Base-by-base conservation (phyloP, 352 stramenopile genomes). In the Phytopythium montanum region DNA sequence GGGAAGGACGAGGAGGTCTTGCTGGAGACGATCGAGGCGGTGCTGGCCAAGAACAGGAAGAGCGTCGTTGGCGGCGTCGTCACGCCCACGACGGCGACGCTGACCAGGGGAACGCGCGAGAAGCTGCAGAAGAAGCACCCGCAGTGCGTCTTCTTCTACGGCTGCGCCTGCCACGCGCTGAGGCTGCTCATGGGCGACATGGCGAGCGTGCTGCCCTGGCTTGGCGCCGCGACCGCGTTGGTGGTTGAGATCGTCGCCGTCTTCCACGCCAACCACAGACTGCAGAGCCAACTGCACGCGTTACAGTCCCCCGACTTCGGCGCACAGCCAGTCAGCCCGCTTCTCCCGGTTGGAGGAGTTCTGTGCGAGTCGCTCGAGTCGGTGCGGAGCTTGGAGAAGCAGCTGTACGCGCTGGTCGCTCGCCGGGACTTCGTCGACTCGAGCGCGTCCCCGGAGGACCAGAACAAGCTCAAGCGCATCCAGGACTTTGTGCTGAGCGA, bases 401-500 rank as follows among this genome's bases (percentile, higher is more conserved):
- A 79, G 42, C 62, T 90, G 13, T 81, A 85, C 36, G 60, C 59
- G 1, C 56, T 87, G 1, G 81, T 87, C 25, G 81, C 81, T 18
- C 72, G 76, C 42, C 69, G 78, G 59, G 73, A 86, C 56, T 90
- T 90, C 65, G 68, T 83, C 5, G 74, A 86, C 5, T 58, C 73
- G 33, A 72, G 50, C 33, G 10, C 36, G 6, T 68, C 63, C 2
- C 59, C 65, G 5, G 61, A 64, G 34, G 70, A 88, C 36, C 73
- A 84, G n/a, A 70, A 75, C 36, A 74, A 70, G 19, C 64, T 77
- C 28, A 77, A 74, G 50, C 68, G 75, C 2, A 69, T 88, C 9
- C 81, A 88, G 64, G 76, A 88, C 53, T 90, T 90, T 50, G 72
- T 90, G 16, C 54, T 90, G 10, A 68, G 78, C 5, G 81, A 90